Percentiles rank a stretch among this genome's conserved stretches.
These are phyloP conservation scores for Tardiomyces blankii DNA, from an alignment of 1,139 yeast genomes.

Conservation along the genomic window DNA sequence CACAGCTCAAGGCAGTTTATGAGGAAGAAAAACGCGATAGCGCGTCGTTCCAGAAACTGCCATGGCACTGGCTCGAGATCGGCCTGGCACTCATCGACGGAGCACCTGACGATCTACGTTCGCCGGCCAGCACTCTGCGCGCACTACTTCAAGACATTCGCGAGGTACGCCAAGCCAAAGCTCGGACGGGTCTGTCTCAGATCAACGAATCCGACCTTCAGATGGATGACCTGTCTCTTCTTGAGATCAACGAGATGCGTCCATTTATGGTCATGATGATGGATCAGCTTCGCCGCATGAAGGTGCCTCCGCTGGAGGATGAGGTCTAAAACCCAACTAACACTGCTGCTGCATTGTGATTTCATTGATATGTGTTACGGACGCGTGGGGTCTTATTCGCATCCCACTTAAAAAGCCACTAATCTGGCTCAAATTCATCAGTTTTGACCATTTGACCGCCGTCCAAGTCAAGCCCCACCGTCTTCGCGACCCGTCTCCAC, in stretches of 20 bases:
- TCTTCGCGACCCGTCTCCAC: background rate
- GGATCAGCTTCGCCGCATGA: conserved; percentile 56
- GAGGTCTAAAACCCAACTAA: conserved; percentile 8
- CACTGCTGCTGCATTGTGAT: background rate
- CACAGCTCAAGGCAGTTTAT: conserved; percentile 44
- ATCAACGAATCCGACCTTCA: conserved; percentile 78
- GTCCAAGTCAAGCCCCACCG: too few relatives aligned
- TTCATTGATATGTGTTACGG: background rate
- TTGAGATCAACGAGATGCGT: conserved; percentile 82
- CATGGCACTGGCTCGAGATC: conserved; percentile 81
- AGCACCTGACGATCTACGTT: conserved; percentile 68
- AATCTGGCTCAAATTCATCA: too few relatives aligned
- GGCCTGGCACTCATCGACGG: conserved; percentile 51
- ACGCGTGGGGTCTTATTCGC: too few relatives aligned
- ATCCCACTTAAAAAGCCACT: too few relatives aligned
- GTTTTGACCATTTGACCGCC: too few relatives aligned
- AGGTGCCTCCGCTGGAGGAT: conserved; percentile 30
- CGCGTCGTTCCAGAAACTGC: conserved; percentile 53
- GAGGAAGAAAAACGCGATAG: conserved; percentile 56
- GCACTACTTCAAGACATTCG: conserved; percentile 71
- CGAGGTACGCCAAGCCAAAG: conserved; percentile 73
- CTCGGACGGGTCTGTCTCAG: conserved; percentile 65
- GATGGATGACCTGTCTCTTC: conserved; percentile 66
- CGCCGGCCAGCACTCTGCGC: conserved; percentile 52
- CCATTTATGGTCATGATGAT: conserved; percentile 72